Base-by-base conservation (phyloP, 2,329 filamentous ascomycete genomes). In the Alternaria novae-zelandiae region DNA sequence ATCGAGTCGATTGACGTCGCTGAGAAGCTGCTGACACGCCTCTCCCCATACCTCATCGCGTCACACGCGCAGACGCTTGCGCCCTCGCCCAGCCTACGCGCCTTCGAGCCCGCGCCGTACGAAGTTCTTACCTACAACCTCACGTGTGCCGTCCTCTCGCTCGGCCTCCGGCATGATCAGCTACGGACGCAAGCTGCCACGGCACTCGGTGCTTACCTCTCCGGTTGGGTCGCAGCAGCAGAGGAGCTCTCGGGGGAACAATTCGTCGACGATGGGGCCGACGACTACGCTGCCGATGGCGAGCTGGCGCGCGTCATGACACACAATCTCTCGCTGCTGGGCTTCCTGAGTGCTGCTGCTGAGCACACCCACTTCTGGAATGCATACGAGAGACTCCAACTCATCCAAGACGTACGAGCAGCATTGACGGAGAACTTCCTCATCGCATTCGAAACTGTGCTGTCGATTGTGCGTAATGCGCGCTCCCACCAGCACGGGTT, bases 401-500 rank as follows among this genome's bases (percentile, higher is more conserved):
- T 98, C 50, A 87, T 97, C 15, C 87, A 91, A 64, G 86, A 89
- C 51, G 81, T 97, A 32, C 89, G 89, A 57, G 84, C 86, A 30
- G 86, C 97, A 17, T 83, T 99, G 12, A 95, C 93, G 0, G 94
- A 97, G 73, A 85, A 88, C 7, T 97, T 97, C 76, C 86, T 97
- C 68, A 88, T 96, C 12, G 90, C 92, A 2, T 88, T 98, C 41
- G 96, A 98, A 81, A 93, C 93, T 0, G 92, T 94, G 9, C 90
- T 97, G 61, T 97, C 95, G 9, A 94, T 92, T 9, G 91, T 98
- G 67, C 91, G 95, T 59, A 97, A 96, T 79, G 87, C 90, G 3
- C 89, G 88, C 68, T 86, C 86, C 26, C 83, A 88, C 23, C 89
- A 92, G 66, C 85, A 86, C 51, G 82, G 87, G 26, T 83, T 92